Evolutionary conservation across 371 early-diverging fungal genomes (phyloP).

Genomic region (Mucor irregularis): DNA sequence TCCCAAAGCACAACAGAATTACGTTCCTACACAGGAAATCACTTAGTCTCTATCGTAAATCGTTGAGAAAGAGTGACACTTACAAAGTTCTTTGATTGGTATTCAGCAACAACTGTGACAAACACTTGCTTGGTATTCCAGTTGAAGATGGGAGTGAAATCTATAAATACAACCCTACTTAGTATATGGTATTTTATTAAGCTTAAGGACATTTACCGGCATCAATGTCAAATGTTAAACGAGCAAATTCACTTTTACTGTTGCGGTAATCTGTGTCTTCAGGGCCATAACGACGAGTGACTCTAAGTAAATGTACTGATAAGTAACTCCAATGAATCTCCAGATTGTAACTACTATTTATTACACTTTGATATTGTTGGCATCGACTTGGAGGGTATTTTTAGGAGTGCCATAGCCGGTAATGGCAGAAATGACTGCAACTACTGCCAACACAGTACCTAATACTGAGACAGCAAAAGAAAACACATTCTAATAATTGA

Average conservation of each 20-base stretch:
- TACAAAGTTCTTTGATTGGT: constrained; percentile 65
- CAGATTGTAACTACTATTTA: background rate
- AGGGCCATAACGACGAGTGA: constrained; percentile 60
- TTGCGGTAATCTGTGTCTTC: constrained; percentile 67
- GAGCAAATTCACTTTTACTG: constrained; percentile 66
- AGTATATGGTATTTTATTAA: background rate
- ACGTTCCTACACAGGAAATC: constrained; percentile 30
- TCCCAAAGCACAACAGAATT: constrained; percentile 95
- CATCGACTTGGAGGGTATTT: constrained; percentile 45
- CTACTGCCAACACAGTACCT: constrained; percentile 59
- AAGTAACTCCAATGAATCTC: background rate
- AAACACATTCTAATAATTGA: constrained; percentile 46
- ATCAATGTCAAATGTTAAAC: constrained; percentile 71
- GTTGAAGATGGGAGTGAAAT: constrained; percentile 84
- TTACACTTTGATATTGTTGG: constrained; percentile 59
- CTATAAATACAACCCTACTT: no score
- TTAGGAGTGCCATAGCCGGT: constrained; percentile 44
- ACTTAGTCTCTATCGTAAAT: no score
- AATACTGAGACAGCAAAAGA: constrained; percentile 71
- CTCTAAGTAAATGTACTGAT: constrained; percentile 22
- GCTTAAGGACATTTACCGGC: no score
- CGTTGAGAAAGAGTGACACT: background rate
- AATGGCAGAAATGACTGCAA: constrained; percentile 47
- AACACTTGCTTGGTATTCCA: constrained; percentile 98
- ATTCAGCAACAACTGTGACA: constrained; percentile 86